Base-by-base conservation (phyloP, 257 asterid genomes). In the Nicotiana obtusifolia region DNA sequence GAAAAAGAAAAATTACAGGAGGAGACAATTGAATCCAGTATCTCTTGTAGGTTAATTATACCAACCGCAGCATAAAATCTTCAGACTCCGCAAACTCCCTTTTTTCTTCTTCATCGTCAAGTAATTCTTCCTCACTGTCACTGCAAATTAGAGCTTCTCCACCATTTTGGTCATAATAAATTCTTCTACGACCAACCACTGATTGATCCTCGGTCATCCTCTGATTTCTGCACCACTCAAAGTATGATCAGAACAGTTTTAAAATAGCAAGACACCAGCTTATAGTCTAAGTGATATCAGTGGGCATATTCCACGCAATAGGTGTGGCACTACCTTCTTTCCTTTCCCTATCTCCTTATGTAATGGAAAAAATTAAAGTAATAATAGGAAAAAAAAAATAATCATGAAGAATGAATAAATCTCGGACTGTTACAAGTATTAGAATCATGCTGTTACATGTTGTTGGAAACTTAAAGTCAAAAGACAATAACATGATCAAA, bases 201-300 rank as follows among this genome's bases (percentile, higher is more conserved):
- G 99, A 96, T 87, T 96, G 98, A 83, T 94, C 98, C 88, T 91
- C 98, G 8, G 97, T 89, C 99, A 96, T 96, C 83, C 94, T 91
- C 84, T 93, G 98, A 84, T 96, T 96, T 91, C 99, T 96, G 88
- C 82, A 84, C 52, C 66, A 79, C 31, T 79, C 67, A 66, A 30
- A 81, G 41, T 52, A 82, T 26, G 47, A 65, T 65, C 35, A 57
- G 26, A 47, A 37, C 73, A 61, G 17, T 62, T 52, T 5, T 11
- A 20, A 69, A 41, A 11, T 20, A 20, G 9, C 20, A 20, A 69
- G 78, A 69, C 5, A 1, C n/a, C 11, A 37, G 77, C 56, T 53
- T n/a, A 2, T 20, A 68, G 56, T 41, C 77, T 37, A 69, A 7
- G 31, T n/a, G 57, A 41, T 69, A 11, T 69, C 41, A 35, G 77